Base-by-base conservation (phyloP, 139 green algal species). In the Auxenochlorella pyrenoidosa region DNA sequence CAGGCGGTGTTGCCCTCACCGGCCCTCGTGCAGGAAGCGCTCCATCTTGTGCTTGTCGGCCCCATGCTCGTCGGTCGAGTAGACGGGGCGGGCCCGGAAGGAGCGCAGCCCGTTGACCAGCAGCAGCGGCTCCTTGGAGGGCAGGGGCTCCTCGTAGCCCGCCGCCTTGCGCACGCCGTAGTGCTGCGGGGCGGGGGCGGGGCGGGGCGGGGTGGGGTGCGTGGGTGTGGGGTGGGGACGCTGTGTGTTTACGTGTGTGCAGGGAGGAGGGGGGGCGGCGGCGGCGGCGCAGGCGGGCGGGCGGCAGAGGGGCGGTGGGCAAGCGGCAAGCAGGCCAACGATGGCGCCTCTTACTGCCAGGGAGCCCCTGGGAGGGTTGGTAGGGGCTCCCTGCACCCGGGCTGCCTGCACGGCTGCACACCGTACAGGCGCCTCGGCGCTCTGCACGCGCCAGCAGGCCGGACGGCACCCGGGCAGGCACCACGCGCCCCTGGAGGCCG, bases 41-140 rank as follows among this genome's bases (percentile, higher is more conserved):
- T 99, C 96, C 91, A 98, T 96, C 87, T 98, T 98, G 92, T 98
- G 93, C 91, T 99, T 99, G 90, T 98, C 96, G 12, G 90, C 84
- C 34, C 94, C 90, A 15, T 92, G 91, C 47, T 95, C 94, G 89
- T 98, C 95, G 2, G 79, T 93, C 18, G 91, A 96, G 70, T 95
- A 94, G 43, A 98, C 87, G 0, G 96, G 95, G 38, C 91, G 87
- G 2, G 91, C 91, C 5, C 44, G 36, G 75, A 93, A 97, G 13
- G 90, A 86, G 72, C 92, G 88, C 71, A 96, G 65, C 63, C 95
- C 95, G 19, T 90, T 95, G 41, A 97, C 89, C 22, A 99, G 87
- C 72, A 97, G 87, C 76, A 99, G 93, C 81, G 92, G 75, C 81
- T 97, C 93, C 92, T 99, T 99, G 95, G 92, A 96, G 30, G 83